Percentiles rank a stretch among this genome's conserved stretches.
phyloP scores from a whole-genome alignment of 2,329 filamentous ascomycete species.

The Epicoccum nigrum region DNA sequence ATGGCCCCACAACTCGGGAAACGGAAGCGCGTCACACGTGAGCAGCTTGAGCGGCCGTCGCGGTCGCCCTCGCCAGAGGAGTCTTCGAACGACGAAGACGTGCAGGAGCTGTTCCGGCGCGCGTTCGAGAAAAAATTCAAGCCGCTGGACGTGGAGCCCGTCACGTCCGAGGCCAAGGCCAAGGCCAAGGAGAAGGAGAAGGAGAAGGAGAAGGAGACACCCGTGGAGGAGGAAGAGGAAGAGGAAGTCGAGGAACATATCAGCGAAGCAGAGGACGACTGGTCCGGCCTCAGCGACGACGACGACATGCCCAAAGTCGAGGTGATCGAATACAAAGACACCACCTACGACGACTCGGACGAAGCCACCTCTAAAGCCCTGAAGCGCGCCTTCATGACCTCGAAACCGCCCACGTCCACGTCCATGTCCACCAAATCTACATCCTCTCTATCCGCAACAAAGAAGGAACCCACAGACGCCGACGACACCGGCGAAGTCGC shows the following conservation, averaged over 20 bases:
- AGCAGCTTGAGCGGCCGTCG: conserved; percentile 36
- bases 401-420: conserved; percentile 58
- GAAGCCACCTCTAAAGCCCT: conserved; percentile 60
- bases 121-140: conserved; percentile 90
- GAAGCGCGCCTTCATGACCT: conserved; percentile 77
- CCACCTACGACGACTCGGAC: conserved; percentile 14
- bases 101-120: conserved; percentile 77
- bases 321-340: conserved; percentile 52
- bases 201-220: conserved; percentile 30
- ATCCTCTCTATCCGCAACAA: conserved; percentile 25
- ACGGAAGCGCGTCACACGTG: conserved; percentile 51
- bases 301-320: conserved; percentile 48
- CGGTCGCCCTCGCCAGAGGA: conserved; percentile 38
- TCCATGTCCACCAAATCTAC: conserved; percentile 48
- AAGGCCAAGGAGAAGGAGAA: conserved; percentile 34
- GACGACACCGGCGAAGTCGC: conserved; percentile 63
- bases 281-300: conserved; percentile 64
- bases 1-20: conserved; percentile 55
- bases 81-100: conserved; percentile 54
- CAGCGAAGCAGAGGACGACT: conserved; percentile 60
- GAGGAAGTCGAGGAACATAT: conserved; percentile 29
- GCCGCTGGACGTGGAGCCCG: conserved; percentile 62
- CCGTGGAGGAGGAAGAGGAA: conserved; percentile 31
- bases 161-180: conserved; percentile 34
- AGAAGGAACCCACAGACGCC: conserved; percentile 25